phyloP scores from a whole-genome alignment of 257 asterid genomes.

The Craterostigma plantagineum region DNA sequence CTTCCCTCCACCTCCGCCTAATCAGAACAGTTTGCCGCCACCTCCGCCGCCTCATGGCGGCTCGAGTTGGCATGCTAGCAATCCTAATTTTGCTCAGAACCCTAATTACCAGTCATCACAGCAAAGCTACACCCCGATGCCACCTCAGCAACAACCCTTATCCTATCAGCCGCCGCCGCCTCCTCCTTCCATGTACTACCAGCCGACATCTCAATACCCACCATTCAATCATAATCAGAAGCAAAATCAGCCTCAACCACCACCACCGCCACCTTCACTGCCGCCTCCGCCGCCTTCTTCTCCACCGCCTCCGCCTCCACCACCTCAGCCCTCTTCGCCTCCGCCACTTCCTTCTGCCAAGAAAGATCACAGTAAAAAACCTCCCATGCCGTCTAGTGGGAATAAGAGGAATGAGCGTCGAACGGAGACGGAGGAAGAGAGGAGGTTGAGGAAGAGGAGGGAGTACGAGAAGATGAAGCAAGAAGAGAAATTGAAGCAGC shows the following conservation, averaged over 20 bases:
- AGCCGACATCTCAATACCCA: slow-evolving; percentile 26
- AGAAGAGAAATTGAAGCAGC: slow-evolving; percentile 69
- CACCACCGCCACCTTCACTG: slow-evolving; percentile 55
- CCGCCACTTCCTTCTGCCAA: slow-evolving; percentile 12
- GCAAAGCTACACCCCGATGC: slow-evolving; percentile 37
- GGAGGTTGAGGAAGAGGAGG: slow-evolving; percentile 65
- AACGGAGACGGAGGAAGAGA: slow-evolving; percentile 83
- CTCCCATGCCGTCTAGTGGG: slow-evolving; percentile 30
- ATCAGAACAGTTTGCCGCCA: slow-evolving; percentile 33
- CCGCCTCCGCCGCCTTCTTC: slow-evolving; percentile 39
- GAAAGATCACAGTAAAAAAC: slow-evolving; percentile 22
- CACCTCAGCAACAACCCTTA: slow-evolving; percentile 30
- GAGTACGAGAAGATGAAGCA: slow-evolving; percentile 72
- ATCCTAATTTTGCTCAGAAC: slow-evolving; percentile 19
- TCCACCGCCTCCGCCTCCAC: slow-evolving; percentile 28
- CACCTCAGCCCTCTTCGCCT: slow-evolving; percentile 17
- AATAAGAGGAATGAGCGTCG: slow-evolving; percentile 32
- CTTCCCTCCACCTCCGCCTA: slow-evolving; percentile 47
- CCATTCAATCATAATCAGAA: slow-evolving; percentile 31
- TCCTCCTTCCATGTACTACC: slow-evolving; percentile 20
- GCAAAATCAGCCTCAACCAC: slow-evolving; percentile 57
- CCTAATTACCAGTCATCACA: too few relatives aligned
- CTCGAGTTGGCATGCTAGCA: slow-evolving; percentile 19
- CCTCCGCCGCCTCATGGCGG: slow-evolving; percentile 27
- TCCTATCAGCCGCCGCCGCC: slow-evolving; percentile 42